Conservation (phyloP, 768 basidiomycete species). For the Tricholoma bakamatsutake region DNA sequence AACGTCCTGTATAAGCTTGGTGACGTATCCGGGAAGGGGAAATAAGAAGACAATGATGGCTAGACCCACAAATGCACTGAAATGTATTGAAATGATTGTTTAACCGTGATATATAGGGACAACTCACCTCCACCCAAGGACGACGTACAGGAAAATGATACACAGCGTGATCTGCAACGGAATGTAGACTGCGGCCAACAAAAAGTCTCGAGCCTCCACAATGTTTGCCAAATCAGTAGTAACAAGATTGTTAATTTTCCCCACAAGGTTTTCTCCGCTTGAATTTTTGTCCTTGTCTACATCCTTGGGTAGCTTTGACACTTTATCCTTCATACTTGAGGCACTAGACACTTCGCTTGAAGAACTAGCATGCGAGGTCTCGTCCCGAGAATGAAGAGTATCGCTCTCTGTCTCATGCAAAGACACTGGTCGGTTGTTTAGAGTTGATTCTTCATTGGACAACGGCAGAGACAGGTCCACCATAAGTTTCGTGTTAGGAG, state of each 20-base stretch:
- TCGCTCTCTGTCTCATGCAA: constrained; percentile 7
- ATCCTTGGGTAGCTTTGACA: constrained; percentile 7
- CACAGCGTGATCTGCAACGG: constrained; percentile 36
- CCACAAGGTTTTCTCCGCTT: constrained; percentile 47
- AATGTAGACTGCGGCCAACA: constrained; percentile 30
- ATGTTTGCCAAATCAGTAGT: constrained; percentile 52
- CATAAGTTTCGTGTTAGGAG: constrained; percentile 11
- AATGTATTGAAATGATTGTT: constrained; percentile 3
- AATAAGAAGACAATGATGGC: constrained; percentile 43
- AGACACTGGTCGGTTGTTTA: not conserved
- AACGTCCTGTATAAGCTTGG: constrained; percentile 38
- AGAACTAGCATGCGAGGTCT: constrained; percentile 12
- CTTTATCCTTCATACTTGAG: constrained; percentile 8
- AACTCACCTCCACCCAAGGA: constrained; percentile 43
- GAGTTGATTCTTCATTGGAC: constrained; percentile 1
- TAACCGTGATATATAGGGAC: not conserved
- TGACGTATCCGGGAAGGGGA: constrained; percentile 54
- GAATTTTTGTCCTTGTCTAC: constrained; percentile 7
- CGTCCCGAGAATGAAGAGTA: constrained; percentile 16
- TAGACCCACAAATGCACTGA: constrained; percentile 54
- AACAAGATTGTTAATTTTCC: constrained; percentile 74
- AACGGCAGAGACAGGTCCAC: not conserved
- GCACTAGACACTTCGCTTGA: constrained; percentile 10
- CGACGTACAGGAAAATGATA: constrained; percentile 37
- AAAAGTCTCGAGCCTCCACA: constrained; percentile 28